Base-by-base conservation (phyloP, 2,329 filamentous ascomycete genomes). In the Epichloe hybrida region DNA sequence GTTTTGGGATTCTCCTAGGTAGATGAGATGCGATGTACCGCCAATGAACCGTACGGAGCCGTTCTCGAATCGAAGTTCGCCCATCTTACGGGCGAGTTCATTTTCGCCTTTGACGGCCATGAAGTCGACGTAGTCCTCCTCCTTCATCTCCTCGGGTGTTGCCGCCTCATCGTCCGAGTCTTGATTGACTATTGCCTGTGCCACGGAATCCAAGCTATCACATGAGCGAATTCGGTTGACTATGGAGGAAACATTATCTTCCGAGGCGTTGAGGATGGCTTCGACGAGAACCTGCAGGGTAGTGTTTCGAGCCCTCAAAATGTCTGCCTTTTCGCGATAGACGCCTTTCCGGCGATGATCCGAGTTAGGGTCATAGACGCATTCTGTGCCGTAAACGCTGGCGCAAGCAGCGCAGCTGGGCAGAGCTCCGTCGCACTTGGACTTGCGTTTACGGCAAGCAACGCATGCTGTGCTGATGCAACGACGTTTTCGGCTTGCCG, bases 301-400 rank as follows among this genome's bases (percentile, higher is more conserved):
- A 37, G 88, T 87, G 61, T 84, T 88, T 55, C 82, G 82, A 21
- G 89, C 90, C 69, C 94, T 94, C 65, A 91, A 77, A 62, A 80
- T 88, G 66, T 95, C 90, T 21, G 86, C 81, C 66, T 95, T 93
- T 68, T 95, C 89, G 62, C 91, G 90, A 67, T 97, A 97, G 46
- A 97, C 93, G 53, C 93, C 93, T 66, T 97, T 97, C 48, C 93
- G 84, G 47, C 93, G 85, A 66, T 96, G 90, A 66, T 98, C 93
- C 53, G 90, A 95, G 63, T 90, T 94, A 3, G 90, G 91, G 63
- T 97, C 91, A 73, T 97, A 97, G 57, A 96, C 76, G 66, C 93
- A 96, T 69, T 86, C 81, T 54, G 87, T 93, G 54, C 81, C 80
- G 64, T 98, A 97, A 50, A 97, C 91, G 58, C 89, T 95, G 55